Conservation (phyloP, 2,329 filamentous ascomycete species). For the Fusarium nodosum region DNA sequence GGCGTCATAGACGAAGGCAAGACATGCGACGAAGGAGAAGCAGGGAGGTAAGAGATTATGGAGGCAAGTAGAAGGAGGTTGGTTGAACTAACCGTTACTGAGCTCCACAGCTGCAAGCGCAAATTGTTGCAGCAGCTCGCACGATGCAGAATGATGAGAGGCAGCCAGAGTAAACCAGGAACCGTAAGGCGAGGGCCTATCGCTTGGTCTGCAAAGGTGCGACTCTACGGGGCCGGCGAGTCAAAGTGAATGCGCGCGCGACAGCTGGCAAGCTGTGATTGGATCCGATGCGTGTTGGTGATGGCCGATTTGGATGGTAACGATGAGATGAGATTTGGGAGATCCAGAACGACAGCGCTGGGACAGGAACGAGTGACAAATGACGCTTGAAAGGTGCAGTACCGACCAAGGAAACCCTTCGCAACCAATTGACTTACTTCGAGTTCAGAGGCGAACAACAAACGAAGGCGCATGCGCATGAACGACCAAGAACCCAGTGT, state of each 20-base stretch:
- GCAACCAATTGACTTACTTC: slow-evolving; percentile 46
- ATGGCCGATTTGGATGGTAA: slow-evolving; percentile 42
- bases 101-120: slow-evolving; percentile 50
- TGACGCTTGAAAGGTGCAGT: slow-evolving; percentile 40
- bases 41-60: slow-evolving; percentile 41
- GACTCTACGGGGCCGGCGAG: slow-evolving; percentile 41
- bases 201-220: slow-evolving; percentile 33
- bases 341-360: slow-evolving; percentile 40
- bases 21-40: slow-evolving; percentile 42
- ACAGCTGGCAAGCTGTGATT: slow-evolving; percentile 57
- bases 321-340: slow-evolving; percentile 45
- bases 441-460: slow-evolving; percentile 36
- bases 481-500: slow-evolving; percentile 33
- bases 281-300: slow-evolving; percentile 45
- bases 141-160: slow-evolving; percentile 50
- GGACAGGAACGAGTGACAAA: slow-evolving; percentile 47
- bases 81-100: slow-evolving; percentile 46
- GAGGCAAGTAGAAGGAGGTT: slow-evolving; percentile 46
- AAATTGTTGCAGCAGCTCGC: slow-evolving; percentile 44
- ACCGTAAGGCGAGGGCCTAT: slow-evolving; percentile 33
- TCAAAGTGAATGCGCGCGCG: slow-evolving; percentile 48
- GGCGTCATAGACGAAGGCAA: slow-evolving; percentile 36
- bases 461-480: slow-evolving; percentile 40
- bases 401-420: slow-evolving; percentile 34
- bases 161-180: slow-evolving; percentile 39